Base-by-base conservation (phyloP, 2,329 filamentous ascomycete genomes). In the Elsinoe arachidis region DNA sequence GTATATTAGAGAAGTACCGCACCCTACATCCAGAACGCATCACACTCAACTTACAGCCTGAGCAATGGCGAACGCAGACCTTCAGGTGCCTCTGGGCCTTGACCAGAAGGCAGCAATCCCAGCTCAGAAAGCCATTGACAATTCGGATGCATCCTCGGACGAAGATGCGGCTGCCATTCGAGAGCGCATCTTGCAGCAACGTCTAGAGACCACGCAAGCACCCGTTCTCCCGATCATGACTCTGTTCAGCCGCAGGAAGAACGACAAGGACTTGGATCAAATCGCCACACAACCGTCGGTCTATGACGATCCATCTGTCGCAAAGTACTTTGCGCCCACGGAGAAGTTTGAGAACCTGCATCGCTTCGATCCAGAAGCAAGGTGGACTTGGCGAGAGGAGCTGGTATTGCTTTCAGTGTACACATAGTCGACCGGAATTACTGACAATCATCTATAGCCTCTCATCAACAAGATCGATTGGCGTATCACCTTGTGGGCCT, bases 321-420 rank as follows among this genome's bases (percentile, higher is more conserved):
- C 78, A 2, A 73, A 77, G 15, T 73, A 78, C 60, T 82, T 80
- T 11, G 81, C 80, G 56, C 78, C 81, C 59, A 74, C 76, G 9
- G 76, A 79, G 1, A 61, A 69, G 68, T 73, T 80, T 63, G 76
- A 78, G 64, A 74, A 74, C 9, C 63, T 70, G 39, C 75, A 78
- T 63, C 72, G 74, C 10, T 78, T 74, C 69, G 75, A 78, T 58
- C 74, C 71, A 1, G 34, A 38, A 1, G 61, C 59, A 14, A 53
- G 63, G 49, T 68, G 66, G 66, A 66, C 65, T 15, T 64, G 62
- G 63, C 61, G 58, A 17, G 60, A 62, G 17, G 60, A 62, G 37
- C 39, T 66, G 17, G 30, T 39, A 53, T 21, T 9, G 12, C 33
- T 2, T 12, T 5, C 49, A 26, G 46, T 39, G 17, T 33, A 53